Evolutionary conservation across 768 basidiomycete species (phyloP).

Genomic region (Calocera cornea): DNA sequence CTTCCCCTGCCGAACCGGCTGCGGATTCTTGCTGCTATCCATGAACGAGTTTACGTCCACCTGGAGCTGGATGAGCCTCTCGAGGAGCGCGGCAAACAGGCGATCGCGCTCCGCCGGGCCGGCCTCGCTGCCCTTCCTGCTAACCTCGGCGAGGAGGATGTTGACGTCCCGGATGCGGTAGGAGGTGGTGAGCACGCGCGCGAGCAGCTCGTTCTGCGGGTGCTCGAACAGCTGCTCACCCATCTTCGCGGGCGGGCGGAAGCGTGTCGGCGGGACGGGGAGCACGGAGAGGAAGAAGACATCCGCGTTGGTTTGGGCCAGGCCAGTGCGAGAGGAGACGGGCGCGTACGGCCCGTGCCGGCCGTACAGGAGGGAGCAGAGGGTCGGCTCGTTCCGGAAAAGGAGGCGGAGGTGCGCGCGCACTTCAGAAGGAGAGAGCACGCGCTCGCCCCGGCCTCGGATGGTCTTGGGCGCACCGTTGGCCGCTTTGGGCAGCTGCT

Average conservation of each 20-base stretch:
- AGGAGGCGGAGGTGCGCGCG: conserved; percentile 83
- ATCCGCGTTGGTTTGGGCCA: conserved; percentile 59
- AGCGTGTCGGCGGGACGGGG: conserved; percentile 85
- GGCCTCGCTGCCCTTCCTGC: conserved; percentile 35
- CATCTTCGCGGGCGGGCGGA: conserved; percentile 86
- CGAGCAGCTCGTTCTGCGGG: conserved; percentile 82
- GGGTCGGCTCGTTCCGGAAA: conserved; percentile 66
- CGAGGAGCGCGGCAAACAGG: conserved; percentile 56
- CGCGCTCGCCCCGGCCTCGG: conserved; percentile 78
- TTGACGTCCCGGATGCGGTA: conserved; percentile 70
- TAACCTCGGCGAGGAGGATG: conserved; percentile 44
- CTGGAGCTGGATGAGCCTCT: conserved; percentile 78
- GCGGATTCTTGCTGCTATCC: conserved; percentile 90
- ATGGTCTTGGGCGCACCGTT: conserved; percentile 63
- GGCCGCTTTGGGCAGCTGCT: conserved; percentile 48
- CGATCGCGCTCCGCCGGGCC: conserved; percentile 36
- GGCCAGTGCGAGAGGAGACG: conserved; percentile 44
- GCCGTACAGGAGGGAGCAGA: conserved; percentile 81
- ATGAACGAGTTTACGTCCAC: conserved; percentile 93
- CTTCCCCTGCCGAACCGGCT: conserved; percentile 71
- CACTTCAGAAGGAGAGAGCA: conserved; percentile 82
- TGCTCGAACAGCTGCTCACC: conserved; percentile 90
- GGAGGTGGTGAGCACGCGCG: conserved; percentile 65
- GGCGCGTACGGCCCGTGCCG: conserved; percentile 76
- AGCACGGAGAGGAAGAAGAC: conserved; percentile 96